Percentiles rank a stretch among this genome's conserved stretches.
Conservation (phyloP, 306 rosid species). For the Trifolium pratense region DNA sequence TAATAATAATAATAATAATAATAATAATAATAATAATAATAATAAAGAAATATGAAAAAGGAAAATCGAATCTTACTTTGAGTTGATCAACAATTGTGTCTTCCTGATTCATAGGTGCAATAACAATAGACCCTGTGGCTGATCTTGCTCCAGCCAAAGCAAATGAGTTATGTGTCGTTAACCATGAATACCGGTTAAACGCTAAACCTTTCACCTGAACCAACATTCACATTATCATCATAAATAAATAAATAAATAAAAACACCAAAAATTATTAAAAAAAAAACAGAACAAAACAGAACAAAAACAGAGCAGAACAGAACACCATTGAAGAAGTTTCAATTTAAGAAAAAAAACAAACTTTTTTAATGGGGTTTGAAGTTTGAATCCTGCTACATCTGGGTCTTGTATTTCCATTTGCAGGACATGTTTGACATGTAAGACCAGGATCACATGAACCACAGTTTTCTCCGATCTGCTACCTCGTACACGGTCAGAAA, state of each 20-base stretch:
- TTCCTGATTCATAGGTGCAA: conserved; percentile 83
- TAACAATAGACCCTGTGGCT: conserved; percentile 57
- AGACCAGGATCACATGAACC: conserved; percentile 76
- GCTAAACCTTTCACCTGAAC: conserved; percentile 72
- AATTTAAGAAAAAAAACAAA: conserved; percentile 22
- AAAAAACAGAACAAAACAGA: neutral
- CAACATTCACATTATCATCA: neutral
- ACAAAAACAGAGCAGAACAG: neutral
- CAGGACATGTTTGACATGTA: conserved; percentile 70
- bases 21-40: neutral
- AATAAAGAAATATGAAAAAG: neutral
- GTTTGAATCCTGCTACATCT: conserved; percentile 84
- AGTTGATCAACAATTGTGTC: conserved; percentile 77
- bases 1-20: too few species aligned
- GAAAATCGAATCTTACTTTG: conserved; percentile 52
- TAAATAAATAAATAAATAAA: neutral
- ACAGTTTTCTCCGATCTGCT: conserved; percentile 96
- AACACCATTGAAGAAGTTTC: neutral
- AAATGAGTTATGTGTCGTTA: conserved; percentile 90
- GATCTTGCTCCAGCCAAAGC: conserved; percentile 72
- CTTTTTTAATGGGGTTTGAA: conserved; percentile 65
- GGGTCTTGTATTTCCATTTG: conserved; percentile 86
- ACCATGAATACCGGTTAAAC: conserved; percentile 87
- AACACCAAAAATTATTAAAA: neutral
- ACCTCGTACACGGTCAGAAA: conserved; percentile 37